phyloP scores from a whole-genome alignment of 2,329 filamentous ascomycete genomes.

The Curvularia hawaiiensis region DNA sequence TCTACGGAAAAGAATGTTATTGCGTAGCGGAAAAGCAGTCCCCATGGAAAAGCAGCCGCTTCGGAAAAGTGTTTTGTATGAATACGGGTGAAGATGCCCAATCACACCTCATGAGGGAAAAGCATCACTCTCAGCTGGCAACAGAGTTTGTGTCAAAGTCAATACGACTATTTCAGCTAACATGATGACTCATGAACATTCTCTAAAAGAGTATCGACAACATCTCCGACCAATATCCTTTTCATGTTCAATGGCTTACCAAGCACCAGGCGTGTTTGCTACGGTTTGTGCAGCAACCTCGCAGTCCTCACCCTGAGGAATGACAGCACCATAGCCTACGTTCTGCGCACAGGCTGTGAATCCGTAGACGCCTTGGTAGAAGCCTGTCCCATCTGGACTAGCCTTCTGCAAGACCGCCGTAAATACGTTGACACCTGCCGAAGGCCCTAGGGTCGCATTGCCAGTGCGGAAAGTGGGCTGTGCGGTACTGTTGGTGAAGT shows the following conservation, averaged over 20 bases:
- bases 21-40: not conserved
- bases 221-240: not conserved
- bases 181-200: not conserved
- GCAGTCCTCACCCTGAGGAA: constrained; percentile 18
- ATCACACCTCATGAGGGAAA: not conserved
- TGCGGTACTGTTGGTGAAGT: constrained; percentile 16
- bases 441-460: constrained; percentile 16
- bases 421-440: constrained; percentile 7
- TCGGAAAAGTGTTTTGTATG: not conserved
- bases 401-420: constrained; percentile 8
- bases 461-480: constrained; percentile 12
- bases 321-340: constrained; percentile 14
- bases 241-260: not conserved
- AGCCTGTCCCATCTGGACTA: constrained; percentile 8
- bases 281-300: constrained; percentile 13
- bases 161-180: not conserved
- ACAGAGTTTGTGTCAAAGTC: not conserved
- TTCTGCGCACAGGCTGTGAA: constrained; percentile 20
- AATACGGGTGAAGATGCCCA: not conserved
- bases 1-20: not conserved
- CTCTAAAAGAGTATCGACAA: not conserved
- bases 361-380: constrained; percentile 10
- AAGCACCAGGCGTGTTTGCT: constrained; percentile 11
- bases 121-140: not conserved
- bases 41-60: not conserved